Conservation (phyloP, 2,329 filamentous ascomycete genomes). For the Coniochaeta sp. region DNA sequence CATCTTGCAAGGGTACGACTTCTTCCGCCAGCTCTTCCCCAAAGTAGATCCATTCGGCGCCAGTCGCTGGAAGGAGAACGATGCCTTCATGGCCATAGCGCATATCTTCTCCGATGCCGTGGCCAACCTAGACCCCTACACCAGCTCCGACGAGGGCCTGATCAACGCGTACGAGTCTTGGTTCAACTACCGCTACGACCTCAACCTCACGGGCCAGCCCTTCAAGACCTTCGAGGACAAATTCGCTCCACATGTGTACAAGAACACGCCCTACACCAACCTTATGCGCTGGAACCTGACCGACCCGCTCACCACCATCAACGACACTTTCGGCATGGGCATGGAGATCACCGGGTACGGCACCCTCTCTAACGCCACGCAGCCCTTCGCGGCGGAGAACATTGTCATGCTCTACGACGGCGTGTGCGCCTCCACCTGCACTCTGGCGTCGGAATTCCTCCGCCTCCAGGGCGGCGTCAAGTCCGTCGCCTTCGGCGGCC, state of each 20-base stretch:
- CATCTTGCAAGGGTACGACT: conserved; percentile 52
- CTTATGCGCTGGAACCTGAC: conserved; percentile 43
- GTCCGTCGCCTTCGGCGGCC: conserved; percentile 44
- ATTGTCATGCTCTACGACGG: conserved; percentile 53
- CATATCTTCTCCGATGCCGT: conserved; percentile 33
- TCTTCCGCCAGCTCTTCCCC: conserved; percentile 50
- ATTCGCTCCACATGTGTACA: conserved; percentile 29
- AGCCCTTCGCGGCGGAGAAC: conserved; percentile 49
- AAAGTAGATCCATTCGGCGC: conserved; percentile 30
- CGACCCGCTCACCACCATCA: conserved; percentile 31
- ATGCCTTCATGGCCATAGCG: conserved; percentile 35
- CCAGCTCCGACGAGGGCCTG: conserved; percentile 24
- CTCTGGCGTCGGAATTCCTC: conserved; percentile 47
- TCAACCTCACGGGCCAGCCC: conserved; percentile 37
- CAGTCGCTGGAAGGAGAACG: conserved; percentile 33
- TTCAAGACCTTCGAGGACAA: conserved; percentile 41
- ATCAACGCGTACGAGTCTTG: conserved; percentile 37
- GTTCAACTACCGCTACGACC: conserved; percentile 43
- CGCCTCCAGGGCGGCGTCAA: conserved; percentile 43
- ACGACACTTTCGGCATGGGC: conserved; percentile 31
- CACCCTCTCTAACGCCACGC: conserved; percentile 34
- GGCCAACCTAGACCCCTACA: conserved; percentile 36
- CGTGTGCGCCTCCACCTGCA: conserved; percentile 51
- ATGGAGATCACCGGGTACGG: conserved; percentile 44
- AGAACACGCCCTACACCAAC: conserved; percentile 46